phyloP scores from a whole-genome alignment of 78 protist species.

The Anaeramoeba flamelloides region DNA sequence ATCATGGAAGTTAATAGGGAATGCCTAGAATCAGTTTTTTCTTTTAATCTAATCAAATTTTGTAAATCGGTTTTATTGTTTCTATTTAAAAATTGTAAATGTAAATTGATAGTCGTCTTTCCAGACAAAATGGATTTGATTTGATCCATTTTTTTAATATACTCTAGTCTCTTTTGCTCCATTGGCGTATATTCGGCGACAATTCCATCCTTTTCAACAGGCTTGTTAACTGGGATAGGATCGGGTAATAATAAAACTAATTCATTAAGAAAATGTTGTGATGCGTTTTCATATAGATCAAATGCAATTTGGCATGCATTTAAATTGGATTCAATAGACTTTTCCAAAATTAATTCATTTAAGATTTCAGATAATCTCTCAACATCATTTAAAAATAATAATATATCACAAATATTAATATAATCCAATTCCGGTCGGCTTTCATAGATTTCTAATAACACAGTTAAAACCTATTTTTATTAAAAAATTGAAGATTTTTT shows the following conservation, averaged over 20 bases:
- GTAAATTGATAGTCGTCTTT: constrained; percentile 41
- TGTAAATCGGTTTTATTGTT: constrained; percentile 56
- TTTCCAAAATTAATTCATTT: not conserved
- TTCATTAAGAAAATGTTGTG: constrained; percentile 55
- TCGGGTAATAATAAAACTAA: not conserved
- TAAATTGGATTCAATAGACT: not conserved
- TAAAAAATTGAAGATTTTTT: too few species aligned
- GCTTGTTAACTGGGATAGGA: not conserved
- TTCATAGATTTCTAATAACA: too few species aligned
- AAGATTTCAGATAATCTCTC: not conserved
- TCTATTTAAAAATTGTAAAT: constrained; percentile 65
- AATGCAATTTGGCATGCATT: constrained; percentile 70
- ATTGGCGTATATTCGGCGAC: not conserved
- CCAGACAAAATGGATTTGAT: constrained; percentile 50
- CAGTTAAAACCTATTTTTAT: too few species aligned
- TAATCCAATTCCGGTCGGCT: not conserved
- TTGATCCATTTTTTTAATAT: not conserved
- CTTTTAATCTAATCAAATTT: constrained; percentile 61
- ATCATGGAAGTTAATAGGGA: constrained; percentile 53
- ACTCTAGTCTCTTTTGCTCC: constrained; percentile 5
- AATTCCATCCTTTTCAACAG: not conserved
- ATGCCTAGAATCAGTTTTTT: constrained; percentile 9
- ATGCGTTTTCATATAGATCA: constrained; percentile 65
- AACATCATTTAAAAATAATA: not conserved
- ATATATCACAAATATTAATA: not conserved